Base-by-base conservation (phyloP, 1,139 yeast genomes). In the Blastobotrys ciferrii region DNA sequence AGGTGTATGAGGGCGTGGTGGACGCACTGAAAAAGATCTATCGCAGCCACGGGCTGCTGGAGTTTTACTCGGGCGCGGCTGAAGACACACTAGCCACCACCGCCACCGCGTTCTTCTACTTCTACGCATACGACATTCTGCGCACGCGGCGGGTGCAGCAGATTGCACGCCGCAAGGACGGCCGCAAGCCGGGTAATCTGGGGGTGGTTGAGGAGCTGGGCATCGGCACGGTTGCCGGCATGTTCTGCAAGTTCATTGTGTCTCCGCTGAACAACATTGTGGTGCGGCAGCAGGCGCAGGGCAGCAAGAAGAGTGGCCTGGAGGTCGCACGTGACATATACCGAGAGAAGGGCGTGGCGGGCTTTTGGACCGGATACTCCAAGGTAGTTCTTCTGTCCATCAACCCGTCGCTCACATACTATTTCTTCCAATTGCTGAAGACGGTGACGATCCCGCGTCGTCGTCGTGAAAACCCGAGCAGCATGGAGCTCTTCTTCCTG, bases 201-300 rank as follows among this genome's bases (percentile, higher is more conserved):
- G 95, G 95, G 68, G 87, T 92, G 33, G 82, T 87, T 41, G 95
- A 87, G 66, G 83, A 92, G 14, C 81, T 87, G 63, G 86, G 86
- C 44, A 94, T 87, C 54, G 96, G 89, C 45, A 94, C 96, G 2
- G 81, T 87, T 58, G 96, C 91, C 62, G 70, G 69, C 23, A 58
- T 64, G 47, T 59, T 66, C 51, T 65, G 70, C 54, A 63, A 66
- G 56, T 58, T 65, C 50, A 54, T 66, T 40, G 64, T 66, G 3
- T 53, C 63, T 1, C 70, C 70, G 15, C 44, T 66, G 48, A 63
- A 61, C 47, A 65, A 65, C 47, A 51, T 65, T 30, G 68, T 63
- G n/a, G 58, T 67, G 5, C 54, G 67, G 33, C 66, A 65, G 49
- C 70, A 66, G 52, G 58, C 67, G 2, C 61, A 61, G 4, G 47